These are phyloP conservation scores for Hygrocybe coccinea DNA, from an alignment of 768 basidiomycete species.

Conservation along the genomic window DNA sequence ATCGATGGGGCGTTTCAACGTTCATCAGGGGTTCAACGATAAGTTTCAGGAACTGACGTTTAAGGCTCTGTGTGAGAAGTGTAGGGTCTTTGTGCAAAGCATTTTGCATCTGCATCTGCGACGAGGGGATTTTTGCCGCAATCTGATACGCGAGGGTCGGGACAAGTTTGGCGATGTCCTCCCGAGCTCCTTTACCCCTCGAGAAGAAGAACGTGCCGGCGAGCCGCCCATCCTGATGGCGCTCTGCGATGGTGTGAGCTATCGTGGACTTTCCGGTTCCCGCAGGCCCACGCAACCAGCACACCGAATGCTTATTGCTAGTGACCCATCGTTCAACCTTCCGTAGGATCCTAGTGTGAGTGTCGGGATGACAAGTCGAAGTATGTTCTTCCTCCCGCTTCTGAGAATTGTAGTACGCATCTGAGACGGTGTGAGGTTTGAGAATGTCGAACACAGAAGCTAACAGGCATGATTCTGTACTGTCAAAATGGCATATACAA, in stretches of 20 bases:
- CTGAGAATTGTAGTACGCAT: background rate
- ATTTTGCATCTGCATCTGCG: background rate
- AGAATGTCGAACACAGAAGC: background rate
- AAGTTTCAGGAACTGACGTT: slow-evolving; percentile 30
- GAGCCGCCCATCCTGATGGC: slow-evolving; percentile 8
- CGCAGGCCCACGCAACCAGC: slow-evolving; percentile 33
- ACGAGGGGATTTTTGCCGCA: background rate
- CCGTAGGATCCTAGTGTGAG: slow-evolving; percentile 1
- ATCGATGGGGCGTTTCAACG: background rate
- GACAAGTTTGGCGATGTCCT: slow-evolving; percentile 24
- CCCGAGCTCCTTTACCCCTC: slow-evolving; percentile 22
- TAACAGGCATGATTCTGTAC: background rate
- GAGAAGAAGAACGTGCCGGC: slow-evolving; percentile 32
- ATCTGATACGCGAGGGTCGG: slow-evolving; percentile 33
- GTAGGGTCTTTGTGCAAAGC: background rate
- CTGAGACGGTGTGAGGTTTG: background rate
- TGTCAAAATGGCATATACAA: too few species aligned
- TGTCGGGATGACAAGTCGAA: background rate
- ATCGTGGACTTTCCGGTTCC: slow-evolving; percentile 33
- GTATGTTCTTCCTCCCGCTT: background rate
- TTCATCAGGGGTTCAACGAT: slow-evolving; percentile 24
- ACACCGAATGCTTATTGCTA: slow-evolving; percentile 1
- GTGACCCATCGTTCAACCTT: background rate
- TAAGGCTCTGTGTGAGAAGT: background rate
- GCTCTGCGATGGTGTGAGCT: slow-evolving; percentile 27